Conservation (phyloP, 225 moss, liverwort and hornwort species). For the Physcomitrium patens region DNA sequence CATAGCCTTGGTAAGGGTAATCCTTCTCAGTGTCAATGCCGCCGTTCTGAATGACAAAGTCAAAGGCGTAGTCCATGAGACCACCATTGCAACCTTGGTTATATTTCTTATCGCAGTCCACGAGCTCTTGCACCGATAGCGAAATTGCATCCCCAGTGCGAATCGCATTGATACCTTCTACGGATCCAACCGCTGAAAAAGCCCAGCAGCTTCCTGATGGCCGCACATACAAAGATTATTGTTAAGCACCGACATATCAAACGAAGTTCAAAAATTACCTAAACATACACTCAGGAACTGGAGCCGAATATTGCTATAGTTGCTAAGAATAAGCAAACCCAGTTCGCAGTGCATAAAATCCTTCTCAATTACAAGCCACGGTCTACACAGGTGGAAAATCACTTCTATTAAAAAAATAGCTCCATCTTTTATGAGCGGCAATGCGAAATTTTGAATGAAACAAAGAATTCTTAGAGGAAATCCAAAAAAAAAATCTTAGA, state of each 20-base stretch:
- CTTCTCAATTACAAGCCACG: too few species aligned
- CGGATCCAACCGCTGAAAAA: slow-evolving; percentile 60
- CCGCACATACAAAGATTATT: background rate
- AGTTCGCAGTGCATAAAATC: too few species aligned
- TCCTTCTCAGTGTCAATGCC: slow-evolving; percentile 64
- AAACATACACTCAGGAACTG: background rate
- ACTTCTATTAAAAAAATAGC: too few species aligned
- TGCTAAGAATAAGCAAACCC: too few species aligned
- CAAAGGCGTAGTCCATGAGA: slow-evolving; percentile 71
- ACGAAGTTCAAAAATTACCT: background rate
- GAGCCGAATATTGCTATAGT: background rate
- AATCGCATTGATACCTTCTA: slow-evolving; percentile 60
- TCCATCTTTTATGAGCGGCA: too few species aligned
- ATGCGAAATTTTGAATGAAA: too few species aligned
- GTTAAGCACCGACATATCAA: background rate
- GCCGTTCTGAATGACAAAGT: slow-evolving; percentile 57
- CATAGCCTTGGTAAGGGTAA: slow-evolving; percentile 55
- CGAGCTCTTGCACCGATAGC: slow-evolving; percentile 67
- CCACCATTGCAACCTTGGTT: slow-evolving; percentile 72
- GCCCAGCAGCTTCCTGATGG: slow-evolving; percentile 70
- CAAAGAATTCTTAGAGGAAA: too few species aligned
- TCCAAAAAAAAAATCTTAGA: too few species aligned
- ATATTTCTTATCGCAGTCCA: slow-evolving; percentile 62
- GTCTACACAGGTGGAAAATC: too few species aligned
- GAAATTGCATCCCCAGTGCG: slow-evolving; percentile 39